These are phyloP conservation scores for Lodderomyces parapsilosis DNA, from an alignment of 1,139 yeast species.

Conservation along the genomic window DNA sequence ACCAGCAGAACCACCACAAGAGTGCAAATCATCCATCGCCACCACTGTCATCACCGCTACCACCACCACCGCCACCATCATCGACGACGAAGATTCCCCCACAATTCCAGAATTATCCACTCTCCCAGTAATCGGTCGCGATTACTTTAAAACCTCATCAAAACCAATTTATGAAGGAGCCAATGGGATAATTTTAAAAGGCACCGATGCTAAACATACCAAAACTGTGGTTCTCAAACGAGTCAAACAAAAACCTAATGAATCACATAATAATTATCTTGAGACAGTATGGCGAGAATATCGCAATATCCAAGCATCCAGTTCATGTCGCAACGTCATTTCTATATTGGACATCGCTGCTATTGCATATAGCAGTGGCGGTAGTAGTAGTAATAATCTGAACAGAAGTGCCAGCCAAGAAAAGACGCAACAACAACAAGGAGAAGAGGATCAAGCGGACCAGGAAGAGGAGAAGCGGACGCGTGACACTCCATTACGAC, in stretches of 20 bases:
- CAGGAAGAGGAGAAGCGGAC: too few species aligned
- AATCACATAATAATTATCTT: conserved; percentile 16
- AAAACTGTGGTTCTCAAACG: conserved; percentile 30
- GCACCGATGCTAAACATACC: conserved; percentile 21
- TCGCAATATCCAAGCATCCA: conserved; percentile 25
- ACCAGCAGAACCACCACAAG: neutral
- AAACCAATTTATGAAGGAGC: conserved; percentile 46
- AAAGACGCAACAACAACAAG: neutral
- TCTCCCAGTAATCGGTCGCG: conserved; percentile 15
- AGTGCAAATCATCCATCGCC: neutral
- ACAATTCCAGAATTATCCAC: neutral
- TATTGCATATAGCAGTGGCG: conserved; percentile 10
- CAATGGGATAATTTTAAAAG: conserved; percentile 40
- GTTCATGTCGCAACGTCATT: conserved; percentile 29
- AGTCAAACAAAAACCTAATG: conserved; percentile 23
- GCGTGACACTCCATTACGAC: neutral
- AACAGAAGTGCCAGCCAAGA: neutral
- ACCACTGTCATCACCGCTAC: neutral
- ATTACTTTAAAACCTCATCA: conserved; percentile 24
- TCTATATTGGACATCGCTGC: conserved; percentile 21
- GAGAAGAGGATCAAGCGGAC: neutral
- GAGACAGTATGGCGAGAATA: conserved; percentile 30
- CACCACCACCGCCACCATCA: neutral
- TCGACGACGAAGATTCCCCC: too few species aligned
- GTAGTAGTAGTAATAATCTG: too few species aligned